These are phyloP conservation scores for Ascochyta clinopodiicola DNA, from an alignment of 2,329 filamentous ascomycete genomes.

Conservation along the genomic window DNA sequence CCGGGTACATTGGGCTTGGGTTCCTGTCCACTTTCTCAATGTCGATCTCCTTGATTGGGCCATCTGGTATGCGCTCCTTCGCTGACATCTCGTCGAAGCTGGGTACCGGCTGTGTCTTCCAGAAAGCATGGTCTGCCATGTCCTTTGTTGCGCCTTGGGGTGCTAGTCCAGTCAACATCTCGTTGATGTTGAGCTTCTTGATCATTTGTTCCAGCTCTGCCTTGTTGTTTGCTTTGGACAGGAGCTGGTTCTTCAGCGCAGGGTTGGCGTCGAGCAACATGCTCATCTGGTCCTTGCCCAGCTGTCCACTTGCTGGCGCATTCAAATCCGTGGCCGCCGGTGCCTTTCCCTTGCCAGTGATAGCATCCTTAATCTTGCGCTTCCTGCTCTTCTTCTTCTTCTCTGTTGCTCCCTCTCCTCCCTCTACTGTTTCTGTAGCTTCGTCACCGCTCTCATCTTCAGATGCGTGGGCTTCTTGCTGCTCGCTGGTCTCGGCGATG, in stretches of 20 bases:
- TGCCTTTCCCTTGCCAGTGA: conserved; percentile 44
- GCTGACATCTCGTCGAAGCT: conserved; percentile 67
- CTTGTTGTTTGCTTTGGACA: conserved; percentile 37
- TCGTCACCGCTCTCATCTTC: conserved; percentile 43
- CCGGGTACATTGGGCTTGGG: conserved; percentile 72
- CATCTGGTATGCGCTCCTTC: conserved; percentile 66
- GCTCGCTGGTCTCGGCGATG: conserved; percentile 43
- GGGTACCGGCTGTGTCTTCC: conserved; percentile 95
- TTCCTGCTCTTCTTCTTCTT: conserved; percentile 73
- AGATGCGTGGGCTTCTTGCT: conserved; percentile 35
- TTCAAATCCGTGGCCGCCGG: conserved; percentile 34
- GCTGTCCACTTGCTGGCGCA: conserved; percentile 37
- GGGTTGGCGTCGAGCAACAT: conserved; percentile 48
- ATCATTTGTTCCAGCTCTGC: conserved; percentile 55
- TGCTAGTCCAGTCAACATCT: conserved; percentile 77
- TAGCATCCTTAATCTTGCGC: conserved; percentile 62
- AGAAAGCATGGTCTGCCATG: conserved; percentile 98
- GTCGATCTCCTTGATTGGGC: conserved; percentile 81
- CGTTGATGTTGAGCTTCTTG: conserved; percentile 69
- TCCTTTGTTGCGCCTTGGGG: conserved; percentile 86
- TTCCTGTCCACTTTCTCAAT: conserved; percentile 80
- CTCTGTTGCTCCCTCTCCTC: conserved; percentile 49
- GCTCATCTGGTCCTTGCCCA: conserved; percentile 48
- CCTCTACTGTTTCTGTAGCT: conserved; percentile 45
- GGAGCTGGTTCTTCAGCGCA: conserved; percentile 47